Percentiles rank a stretch among this genome's conserved stretches.
Evolutionary conservation across 208 protist species (phyloP).

Genomic region (Leishmania lainsoni): DNA sequence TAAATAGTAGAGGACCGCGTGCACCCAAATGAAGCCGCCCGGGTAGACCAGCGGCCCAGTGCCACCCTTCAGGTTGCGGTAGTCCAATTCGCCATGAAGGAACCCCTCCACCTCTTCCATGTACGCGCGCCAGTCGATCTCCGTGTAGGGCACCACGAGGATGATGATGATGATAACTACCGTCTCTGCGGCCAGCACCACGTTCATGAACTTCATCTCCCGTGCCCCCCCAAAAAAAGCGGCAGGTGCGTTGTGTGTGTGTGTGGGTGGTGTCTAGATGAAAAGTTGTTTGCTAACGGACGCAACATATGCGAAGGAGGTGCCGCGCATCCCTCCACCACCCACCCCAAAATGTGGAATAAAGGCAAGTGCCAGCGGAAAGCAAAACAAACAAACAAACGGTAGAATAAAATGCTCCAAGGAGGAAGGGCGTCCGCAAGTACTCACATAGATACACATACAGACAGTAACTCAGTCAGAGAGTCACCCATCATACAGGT

Average conservation of each 20-base stretch:
- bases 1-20: conserved; percentile 72
- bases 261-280: not conserved
- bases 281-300: not conserved
- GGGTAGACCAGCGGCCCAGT: conserved; percentile 93
- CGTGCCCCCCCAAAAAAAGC: not conserved
- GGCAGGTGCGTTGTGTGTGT: not conserved
- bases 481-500: not conserved
- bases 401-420: not conserved
- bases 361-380: not conserved
- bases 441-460: not conserved
- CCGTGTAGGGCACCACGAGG: conserved; percentile 67
- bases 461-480: not conserved
- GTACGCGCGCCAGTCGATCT: conserved; percentile 93
- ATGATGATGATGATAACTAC: conserved; percentile 47
- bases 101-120: conserved; percentile 89
- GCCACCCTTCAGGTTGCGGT: conserved; percentile 69
- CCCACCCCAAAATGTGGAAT: conserved; percentile 2
- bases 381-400: not conserved
- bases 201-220: conserved; percentile 29
- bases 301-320: not conserved
- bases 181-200: conserved; percentile 31
- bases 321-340: not conserved
- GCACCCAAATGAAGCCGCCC: conserved; percentile 90
- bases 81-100: conserved; percentile 77
- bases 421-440: not conserved